Percentiles rank a stretch among this genome's conserved stretches.
Evolutionary conservation across 106 monocot genomes (phyloP).

Genomic region (Agapanthus africanus): DNA sequence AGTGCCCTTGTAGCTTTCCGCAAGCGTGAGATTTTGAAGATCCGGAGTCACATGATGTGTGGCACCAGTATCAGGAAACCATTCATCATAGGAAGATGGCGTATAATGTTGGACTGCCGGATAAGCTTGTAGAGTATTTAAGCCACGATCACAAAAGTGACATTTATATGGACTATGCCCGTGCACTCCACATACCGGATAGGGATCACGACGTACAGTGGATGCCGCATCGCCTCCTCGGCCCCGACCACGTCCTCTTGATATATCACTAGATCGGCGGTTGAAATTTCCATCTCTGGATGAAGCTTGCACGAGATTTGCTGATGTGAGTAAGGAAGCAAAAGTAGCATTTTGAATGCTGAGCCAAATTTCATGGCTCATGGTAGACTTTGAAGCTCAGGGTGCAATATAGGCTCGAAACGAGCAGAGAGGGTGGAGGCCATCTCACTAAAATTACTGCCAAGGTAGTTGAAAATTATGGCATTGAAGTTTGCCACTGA

Average conservation of each 20-base stretch:
- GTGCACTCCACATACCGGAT: not conserved
- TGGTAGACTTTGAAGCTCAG: not conserved
- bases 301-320: not conserved
- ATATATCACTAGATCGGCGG: too few relatives aligned
- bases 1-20: not conserved
- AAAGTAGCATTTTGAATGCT: not conserved
- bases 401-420: not conserved
- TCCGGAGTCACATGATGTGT: not conserved
- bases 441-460: not conserved
- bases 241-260: not conserved
- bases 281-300: not conserved
- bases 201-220: not conserved
- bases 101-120: not conserved
- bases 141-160: not conserved
- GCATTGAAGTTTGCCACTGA: not conserved
- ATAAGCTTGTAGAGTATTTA: not conserved
- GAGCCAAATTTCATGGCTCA: not conserved
- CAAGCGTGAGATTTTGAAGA: not conserved
- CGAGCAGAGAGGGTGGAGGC: not conserved
- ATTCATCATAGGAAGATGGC: not conserved
- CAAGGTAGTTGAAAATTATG: not conserved
- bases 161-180: too few relatives aligned
- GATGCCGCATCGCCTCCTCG: too few relatives aligned
- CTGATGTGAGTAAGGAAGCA: not conserved
- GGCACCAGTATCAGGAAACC: not conserved